These are phyloP conservation scores for Pholiota adiposa DNA, from an alignment of 1,284 basidiomycete species.

Conservation along the genomic window DNA sequence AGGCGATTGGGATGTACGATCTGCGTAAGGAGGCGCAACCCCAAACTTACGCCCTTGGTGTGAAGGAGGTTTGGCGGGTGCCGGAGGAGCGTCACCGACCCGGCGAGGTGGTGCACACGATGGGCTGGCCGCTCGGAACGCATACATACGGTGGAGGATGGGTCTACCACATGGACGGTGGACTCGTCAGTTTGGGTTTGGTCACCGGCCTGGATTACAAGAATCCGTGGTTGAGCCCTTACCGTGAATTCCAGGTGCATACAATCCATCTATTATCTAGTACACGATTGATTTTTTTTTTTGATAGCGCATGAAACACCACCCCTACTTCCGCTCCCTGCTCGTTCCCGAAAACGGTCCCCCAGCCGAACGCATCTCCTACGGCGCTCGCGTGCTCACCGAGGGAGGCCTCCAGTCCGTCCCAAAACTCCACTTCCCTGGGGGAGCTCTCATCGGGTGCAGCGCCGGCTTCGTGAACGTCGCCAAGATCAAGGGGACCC, in stretches of 20 bases:
- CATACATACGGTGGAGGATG: slow-evolving; percentile 94
- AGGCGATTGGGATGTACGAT: slow-evolving; percentile 79
- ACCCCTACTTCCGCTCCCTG: slow-evolving; percentile 87
- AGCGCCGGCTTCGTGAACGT: slow-evolving; percentile 97
- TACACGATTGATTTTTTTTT: neutral
- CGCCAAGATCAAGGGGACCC: slow-evolving; percentile 99
- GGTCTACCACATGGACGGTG: slow-evolving; percentile 96
- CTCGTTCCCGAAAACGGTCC: slow-evolving; percentile 52
- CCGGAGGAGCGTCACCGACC: slow-evolving; percentile 63
- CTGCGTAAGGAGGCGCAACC: slow-evolving; percentile 82
- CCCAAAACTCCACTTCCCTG: slow-evolving; percentile 92
- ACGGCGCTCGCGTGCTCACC: slow-evolving; percentile 91
- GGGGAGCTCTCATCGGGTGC: slow-evolving; percentile 95
- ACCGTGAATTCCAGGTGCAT: slow-evolving; percentile 88
- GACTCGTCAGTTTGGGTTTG: slow-evolving; percentile 89
- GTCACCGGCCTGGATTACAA: slow-evolving; percentile 95
- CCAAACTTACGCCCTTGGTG: slow-evolving; percentile 95
- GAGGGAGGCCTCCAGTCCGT: slow-evolving; percentile 96
- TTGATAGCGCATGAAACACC: slow-evolving; percentile 98
- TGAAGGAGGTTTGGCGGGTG: slow-evolving; percentile 98
- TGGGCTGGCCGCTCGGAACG: slow-evolving; percentile 91
- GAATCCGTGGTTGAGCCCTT: slow-evolving; percentile 94
- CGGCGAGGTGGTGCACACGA: slow-evolving; percentile 90
- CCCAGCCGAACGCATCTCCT: slow-evolving; percentile 65
- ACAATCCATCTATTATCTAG: neutral